Percentiles rank a stretch among this genome's conserved stretches.
Evolutionary conservation across 768 basidiomycete species (phyloP).

Genomic region (Mrakia hoshinonis): DNA sequence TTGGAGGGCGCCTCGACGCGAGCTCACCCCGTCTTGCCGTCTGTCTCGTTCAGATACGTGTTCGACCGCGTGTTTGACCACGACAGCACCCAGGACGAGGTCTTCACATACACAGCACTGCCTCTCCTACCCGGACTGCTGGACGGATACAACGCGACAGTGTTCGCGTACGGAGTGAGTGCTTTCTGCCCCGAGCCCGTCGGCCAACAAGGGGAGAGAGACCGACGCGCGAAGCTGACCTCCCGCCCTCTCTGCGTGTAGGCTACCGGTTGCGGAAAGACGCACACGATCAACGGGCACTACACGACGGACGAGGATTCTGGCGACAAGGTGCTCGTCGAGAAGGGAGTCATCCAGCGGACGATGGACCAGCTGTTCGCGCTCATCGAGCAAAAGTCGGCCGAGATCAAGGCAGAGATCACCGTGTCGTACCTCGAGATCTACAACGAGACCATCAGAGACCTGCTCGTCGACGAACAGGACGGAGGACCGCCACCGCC

Average conservation of each 20-base stretch:
- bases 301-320: conserved; percentile 56
- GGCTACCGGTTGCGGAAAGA: conserved; percentile 99
- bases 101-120: conserved; percentile 76
- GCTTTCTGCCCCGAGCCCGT: not conserved
- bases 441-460: conserved; percentile 97
- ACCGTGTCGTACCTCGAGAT: conserved; percentile 95
- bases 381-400: conserved; percentile 75
- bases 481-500: conserved; percentile 43
- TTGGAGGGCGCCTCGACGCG: not conserved
- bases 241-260: conserved; percentile 39
- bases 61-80: conserved; percentile 88
- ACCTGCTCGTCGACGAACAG: conserved; percentile 67
- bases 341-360: conserved; percentile 75
- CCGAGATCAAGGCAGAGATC: conserved; percentile 77
- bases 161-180: conserved; percentile 95
- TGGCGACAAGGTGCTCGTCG: conserved; percentile 46
- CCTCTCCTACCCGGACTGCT: conserved; percentile 76
- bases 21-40: not conserved
- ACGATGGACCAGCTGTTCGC: conserved; percentile 96
- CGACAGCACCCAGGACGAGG: conserved; percentile 70
- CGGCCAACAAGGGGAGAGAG: not conserved
- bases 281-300: conserved; percentile 77
- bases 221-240: not conserved
- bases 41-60: conserved; percentile 53
- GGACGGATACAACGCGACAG: conserved; percentile 92